Evolutionary conservation across 768 basidiomycete species (phyloP).

Genomic region (Pleurotus sapidus): DNA sequence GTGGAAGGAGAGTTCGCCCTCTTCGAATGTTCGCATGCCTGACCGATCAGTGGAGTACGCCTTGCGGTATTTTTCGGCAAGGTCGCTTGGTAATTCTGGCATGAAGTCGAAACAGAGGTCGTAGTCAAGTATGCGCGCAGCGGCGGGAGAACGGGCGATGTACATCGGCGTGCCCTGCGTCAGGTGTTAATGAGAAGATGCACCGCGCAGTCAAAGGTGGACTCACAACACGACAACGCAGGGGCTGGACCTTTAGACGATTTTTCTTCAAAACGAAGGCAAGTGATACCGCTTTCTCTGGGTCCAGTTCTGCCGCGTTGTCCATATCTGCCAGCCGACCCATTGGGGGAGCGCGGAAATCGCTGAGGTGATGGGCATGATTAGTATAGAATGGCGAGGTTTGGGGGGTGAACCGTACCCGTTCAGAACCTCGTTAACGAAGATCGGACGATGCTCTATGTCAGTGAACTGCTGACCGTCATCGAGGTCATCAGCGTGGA

Average conservation of each 20-base stretch:
- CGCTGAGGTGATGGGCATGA: background rate
- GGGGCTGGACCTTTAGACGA: background rate
- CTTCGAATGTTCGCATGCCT: no score
- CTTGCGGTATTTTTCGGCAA: background rate
- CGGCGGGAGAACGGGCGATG: slow-evolving; percentile 4
- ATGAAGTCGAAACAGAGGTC: background rate
- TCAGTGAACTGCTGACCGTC: background rate
- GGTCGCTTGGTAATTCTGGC: background rate
- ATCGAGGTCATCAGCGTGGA: background rate
- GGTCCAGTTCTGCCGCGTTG: no score
- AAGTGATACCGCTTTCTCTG: no score
- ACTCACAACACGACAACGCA: background rate
- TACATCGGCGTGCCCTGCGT: slow-evolving; percentile 3
- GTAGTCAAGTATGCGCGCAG: background rate
- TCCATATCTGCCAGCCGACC: no score
- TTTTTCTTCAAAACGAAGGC: background rate
- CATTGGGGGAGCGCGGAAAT: no score
- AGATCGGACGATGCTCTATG: background rate
- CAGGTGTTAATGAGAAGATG: background rate
- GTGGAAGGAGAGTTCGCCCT: background rate
- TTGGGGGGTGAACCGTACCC: background rate
- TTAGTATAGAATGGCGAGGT: background rate
- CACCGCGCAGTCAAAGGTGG: background rate
- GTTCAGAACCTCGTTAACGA: slow-evolving; percentile 1
- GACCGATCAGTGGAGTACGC: no score